Base-by-base conservation (phyloP, 2,329 filamentous ascomycete genomes). In the Beauveria bassiana region DNA sequence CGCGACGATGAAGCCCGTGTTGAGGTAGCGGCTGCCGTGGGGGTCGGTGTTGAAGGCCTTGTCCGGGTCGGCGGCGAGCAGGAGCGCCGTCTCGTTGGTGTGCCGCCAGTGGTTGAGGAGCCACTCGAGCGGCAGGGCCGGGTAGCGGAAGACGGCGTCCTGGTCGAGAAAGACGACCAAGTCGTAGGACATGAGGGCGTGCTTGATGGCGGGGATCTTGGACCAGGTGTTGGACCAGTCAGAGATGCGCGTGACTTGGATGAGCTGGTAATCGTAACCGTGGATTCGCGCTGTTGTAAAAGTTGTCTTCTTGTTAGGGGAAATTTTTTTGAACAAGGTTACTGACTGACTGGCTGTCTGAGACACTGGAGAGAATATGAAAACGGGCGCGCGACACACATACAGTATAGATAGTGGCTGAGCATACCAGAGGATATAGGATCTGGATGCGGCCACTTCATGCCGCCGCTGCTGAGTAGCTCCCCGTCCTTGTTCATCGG, bases 241-340 rank as follows among this genome's bases (percentile, higher is more conserved):
- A 1, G 68, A 64, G 58, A 77, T 75, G 38, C 74, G 71, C 31
- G 75, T 71, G 4, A 75, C 75, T 61, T 73, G 75, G 34, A 80
- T 73, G 59, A 79, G 75, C 40, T 78, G 77, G 67, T 80, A 80
- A 56, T 79, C 76, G 67, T 79, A 80, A 5, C 78, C 78, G 66
- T 81, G 79, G 53, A 81, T 78, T 10, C 54, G 24, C 10, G 54
- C 54, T 57, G 54, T 2, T 22, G 22, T 22, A 22, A 22, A 47
- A 8, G 73, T 74, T 7, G 24, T 3, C 18, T 34, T 34, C 16
- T 50, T 26, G 12, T 31, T 31, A 20, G 20, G 43, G 22, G 22
- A 22, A 6, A 12, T 5, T 24, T 5, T 24, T 24, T 24, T 38
- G 14, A 6, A 16, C 34, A 12, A 38, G 34, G 34, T 16, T 22